Evolutionary conservation across 164 flowering plant species (phyloP), one percentile per base, ranked within the genome.

Genomic region (Cinnamomum micranthum): DNA sequence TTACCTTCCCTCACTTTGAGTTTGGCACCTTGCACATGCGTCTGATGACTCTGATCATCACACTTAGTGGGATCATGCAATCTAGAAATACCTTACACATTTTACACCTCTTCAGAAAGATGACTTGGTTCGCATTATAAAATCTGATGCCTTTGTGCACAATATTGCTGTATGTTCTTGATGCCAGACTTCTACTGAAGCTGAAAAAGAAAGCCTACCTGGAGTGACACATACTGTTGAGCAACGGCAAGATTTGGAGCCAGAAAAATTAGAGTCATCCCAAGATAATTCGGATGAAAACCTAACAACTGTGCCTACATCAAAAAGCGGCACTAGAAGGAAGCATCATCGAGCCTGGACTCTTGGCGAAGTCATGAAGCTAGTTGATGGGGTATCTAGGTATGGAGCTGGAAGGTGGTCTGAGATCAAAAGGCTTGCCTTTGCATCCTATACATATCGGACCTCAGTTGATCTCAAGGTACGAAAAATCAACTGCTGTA

Each of bases 331-430:
- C 73, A 82, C 83, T 69, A 86, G 92, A 80, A 86, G 99, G 84
- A 95, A 95, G 75, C 98, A 93, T 83, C 99, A 93, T 78, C 91
- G 99, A 50, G 92, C 97, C 68, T 95, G 98, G 99, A 82, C 91
- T 81, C 86, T 95, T 1, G 27, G 77, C 71, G 99, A 95, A 82
- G 99, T 95, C 73, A 83, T 83, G 83, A 92, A 90, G 80, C 86
- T 95, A 35, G 95, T 95, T 74, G 99, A 95, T 65, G 99, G 99
- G 64, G 99, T 95, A 2, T 82, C 99, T 22, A 87, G 77, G 80
- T 93, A 86, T 85, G 99, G 99, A 71, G 91, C 91, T 78, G 99
- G 99, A 67, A 91, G 91, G 81, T 95, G 99, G 99, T 95, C 99
- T 71, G 97, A 95, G 88, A 95, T 95, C 58, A 95, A 91, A 84